Conservation (phyloP, 179 eudicot species). For the Silene noctiflora region DNA sequence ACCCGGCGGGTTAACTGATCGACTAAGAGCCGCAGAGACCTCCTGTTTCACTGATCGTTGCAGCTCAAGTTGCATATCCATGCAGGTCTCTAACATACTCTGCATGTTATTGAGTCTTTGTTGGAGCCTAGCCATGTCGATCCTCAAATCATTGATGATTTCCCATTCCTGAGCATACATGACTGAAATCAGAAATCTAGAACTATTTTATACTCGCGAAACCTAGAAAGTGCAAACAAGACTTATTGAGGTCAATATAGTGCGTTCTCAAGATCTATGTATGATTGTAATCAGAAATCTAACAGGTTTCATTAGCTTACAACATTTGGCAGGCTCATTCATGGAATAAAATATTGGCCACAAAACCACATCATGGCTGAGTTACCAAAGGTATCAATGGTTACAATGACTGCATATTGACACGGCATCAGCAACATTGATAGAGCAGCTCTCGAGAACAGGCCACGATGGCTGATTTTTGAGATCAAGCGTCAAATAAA, state of each 20-base stretch:
- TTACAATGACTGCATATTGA: not conserved
- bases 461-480: not conserved
- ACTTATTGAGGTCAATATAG: not conserved
- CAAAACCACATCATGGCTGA: not conserved
- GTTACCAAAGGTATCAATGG: not conserved
- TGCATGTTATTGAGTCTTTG: constrained; percentile 85
- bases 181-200: constrained; percentile 1
- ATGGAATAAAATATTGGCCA: not conserved
- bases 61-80: constrained; percentile 89
- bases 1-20: constrained; percentile 49
- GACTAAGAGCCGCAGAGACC: constrained; percentile 74
- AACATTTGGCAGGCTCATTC: not conserved
- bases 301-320: not conserved
- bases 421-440: too few species aligned
- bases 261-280: not conserved
- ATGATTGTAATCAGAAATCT: not conserved
- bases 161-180: constrained; percentile 66
- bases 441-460: not conserved
- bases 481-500: not conserved
- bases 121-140: constrained; percentile 76
- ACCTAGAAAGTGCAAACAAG: not conserved
- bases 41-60: constrained; percentile 70
- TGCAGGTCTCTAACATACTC: constrained; percentile 77
- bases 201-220: not conserved
- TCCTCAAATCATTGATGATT: constrained; percentile 66